phyloP scores from a whole-genome alignment of 768 basidiomycete species.

The Psilocybe tampanensis region DNA sequence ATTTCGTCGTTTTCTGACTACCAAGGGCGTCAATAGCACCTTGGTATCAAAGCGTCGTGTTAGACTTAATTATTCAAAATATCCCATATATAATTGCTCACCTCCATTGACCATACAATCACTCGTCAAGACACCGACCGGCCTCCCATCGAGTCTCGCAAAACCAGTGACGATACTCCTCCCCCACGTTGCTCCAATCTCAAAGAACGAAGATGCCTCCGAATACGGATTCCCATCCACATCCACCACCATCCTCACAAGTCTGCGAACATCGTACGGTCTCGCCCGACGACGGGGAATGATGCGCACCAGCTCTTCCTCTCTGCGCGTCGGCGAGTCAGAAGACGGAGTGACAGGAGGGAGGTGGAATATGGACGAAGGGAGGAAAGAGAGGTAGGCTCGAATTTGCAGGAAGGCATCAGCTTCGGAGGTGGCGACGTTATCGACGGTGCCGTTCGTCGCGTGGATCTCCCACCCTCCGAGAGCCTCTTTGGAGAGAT shows the following conservation, averaged over 20 bases:
- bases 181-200: conserved; percentile 41
- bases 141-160: conserved; percentile 35
- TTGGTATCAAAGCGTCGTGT: no score
- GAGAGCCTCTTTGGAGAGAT: conserved; percentile 35
- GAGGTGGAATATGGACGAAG: conserved; percentile 39
- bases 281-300: conserved; percentile 37
- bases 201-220: conserved; percentile 32
- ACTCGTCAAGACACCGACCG: conserved; percentile 38
- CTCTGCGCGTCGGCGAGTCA: conserved; percentile 31
- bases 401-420: conserved; percentile 39
- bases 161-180: conserved; percentile 40
- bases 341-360: conserved; percentile 28
- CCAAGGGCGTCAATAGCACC: conserved; percentile 42
- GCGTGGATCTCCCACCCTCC: conserved; percentile 41
- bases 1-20: conserved; percentile 40
- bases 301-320: conserved; percentile 36
- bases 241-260: conserved; percentile 38
- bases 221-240: conserved; percentile 17
- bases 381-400: conserved; percentile 39
- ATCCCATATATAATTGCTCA: conserved; percentile 3
- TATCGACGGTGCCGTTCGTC: conserved; percentile 39
- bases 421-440: conserved; percentile 35
- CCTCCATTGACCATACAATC: conserved; percentile 42
- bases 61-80: no score
- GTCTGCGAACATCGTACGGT: conserved; percentile 37